phyloP scores from a whole-genome alignment of 2,329 filamentous ascomycete genomes.

The Sordariomycetes sp. region DNA sequence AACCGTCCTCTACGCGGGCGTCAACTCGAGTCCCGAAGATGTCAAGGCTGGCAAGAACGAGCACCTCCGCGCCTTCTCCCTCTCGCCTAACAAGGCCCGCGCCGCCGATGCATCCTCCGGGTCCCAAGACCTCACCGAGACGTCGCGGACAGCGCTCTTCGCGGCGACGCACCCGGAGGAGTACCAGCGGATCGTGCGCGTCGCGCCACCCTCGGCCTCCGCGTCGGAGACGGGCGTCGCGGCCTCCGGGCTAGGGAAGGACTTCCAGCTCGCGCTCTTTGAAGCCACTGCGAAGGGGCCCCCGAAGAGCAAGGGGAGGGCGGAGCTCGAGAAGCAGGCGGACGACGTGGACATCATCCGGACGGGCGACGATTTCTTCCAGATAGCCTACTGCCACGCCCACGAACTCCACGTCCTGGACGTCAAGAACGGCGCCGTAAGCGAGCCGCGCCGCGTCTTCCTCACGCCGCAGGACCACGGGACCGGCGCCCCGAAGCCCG shows the following conservation, averaged over 20 bases:
- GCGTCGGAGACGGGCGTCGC: conserved; percentile 59
- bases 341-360: conserved; percentile 59
- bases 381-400: conserved; percentile 68
- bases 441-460: conserved; percentile 39
- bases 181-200: conserved; percentile 46
- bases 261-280: conserved; percentile 72
- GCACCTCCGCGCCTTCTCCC: conserved; percentile 66
- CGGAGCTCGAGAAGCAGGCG: conserved; percentile 42
- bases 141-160: conserved; percentile 40
- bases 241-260: conserved; percentile 63
- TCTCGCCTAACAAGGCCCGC: conserved; percentile 28
- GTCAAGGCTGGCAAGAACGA: conserved; percentile 66
- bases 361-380: conserved; percentile 47
- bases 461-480: conserved; percentile 34
- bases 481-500: conserved; percentile 25
- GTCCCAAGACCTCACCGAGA: conserved; percentile 30
- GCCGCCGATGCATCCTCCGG: conserved; percentile 14
- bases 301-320: conserved; percentile 31
- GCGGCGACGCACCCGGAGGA: conserved; percentile 30
- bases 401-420: conserved; percentile 59
- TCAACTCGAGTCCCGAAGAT: conserved; percentile 67
- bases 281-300: conserved; percentile 38
- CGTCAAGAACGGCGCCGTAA: conserved; percentile 23
- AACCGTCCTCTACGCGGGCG: conserved; percentile 53
- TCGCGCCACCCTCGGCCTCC: conserved; percentile 34